These are phyloP conservation scores for Candida quercuum DNA, from an alignment of 805 yeast genomes.

Conservation along the genomic window DNA sequence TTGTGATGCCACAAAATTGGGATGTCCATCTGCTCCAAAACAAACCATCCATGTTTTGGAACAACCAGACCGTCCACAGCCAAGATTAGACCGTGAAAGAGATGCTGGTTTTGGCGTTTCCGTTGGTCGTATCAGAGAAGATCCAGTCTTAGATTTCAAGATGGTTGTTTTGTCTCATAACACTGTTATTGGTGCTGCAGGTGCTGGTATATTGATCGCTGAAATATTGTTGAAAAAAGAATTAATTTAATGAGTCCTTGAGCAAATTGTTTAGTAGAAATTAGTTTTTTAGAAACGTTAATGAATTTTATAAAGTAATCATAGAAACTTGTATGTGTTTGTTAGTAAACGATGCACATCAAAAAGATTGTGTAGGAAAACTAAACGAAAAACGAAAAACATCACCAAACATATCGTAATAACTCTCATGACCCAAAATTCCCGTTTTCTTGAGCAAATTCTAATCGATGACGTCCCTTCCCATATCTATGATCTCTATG, in stretches of 20 bases:
- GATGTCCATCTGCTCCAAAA: slow-evolving; percentile 90
- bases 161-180: slow-evolving; percentile 98
- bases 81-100: slow-evolving; percentile 93
- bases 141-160: slow-evolving; percentile 88
- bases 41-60: slow-evolving; percentile 89
- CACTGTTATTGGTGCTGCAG: slow-evolving; percentile 98
- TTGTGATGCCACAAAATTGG: slow-evolving; percentile 75
- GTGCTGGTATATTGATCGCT: slow-evolving; percentile 94
- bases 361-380: too few species aligned
- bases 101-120: slow-evolving; percentile 91
- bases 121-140: slow-evolving; percentile 91
- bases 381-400: background rate
- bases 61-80: slow-evolving; percentile 93
- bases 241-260: too few species aligned
- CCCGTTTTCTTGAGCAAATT: slow-evolving; percentile 9
- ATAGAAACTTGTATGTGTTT: too few species aligned
- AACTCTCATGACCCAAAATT: too few species aligned
- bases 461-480: slow-evolving; percentile 9
- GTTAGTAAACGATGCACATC: too few species aligned
- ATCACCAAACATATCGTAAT: too few species aligned
- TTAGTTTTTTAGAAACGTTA: too few species aligned
- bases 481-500: slow-evolving; percentile 18
- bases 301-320: too few species aligned
- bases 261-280: too few species aligned
- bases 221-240: slow-evolving; percentile 79